phyloP scores from a whole-genome alignment of 2,329 filamentous ascomycete genomes.

The Hypoxylon sp. region DNA sequence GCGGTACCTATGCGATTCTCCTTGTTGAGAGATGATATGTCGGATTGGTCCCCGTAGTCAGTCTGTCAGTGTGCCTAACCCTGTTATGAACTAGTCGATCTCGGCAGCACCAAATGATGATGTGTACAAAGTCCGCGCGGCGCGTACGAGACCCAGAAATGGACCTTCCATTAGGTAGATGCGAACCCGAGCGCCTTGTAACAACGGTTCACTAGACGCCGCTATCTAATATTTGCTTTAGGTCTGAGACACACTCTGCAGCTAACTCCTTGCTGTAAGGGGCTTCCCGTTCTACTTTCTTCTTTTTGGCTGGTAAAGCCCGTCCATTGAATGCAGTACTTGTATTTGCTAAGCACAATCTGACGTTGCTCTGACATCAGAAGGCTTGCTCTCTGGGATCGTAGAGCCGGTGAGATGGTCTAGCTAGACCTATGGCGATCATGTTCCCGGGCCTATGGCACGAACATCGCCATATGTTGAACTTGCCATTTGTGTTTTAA shows the following conservation, averaged over 20 bases:
- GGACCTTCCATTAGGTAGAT: conserved; percentile 10
- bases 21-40: conserved; percentile 36
- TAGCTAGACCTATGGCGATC: conserved; percentile 32
- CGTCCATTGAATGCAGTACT: conserved; percentile 2
- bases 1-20: conserved; percentile 2
- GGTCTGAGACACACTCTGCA: conserved; percentile 28
- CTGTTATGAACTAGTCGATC: conserved; percentile 23
- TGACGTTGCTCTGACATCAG: conserved; percentile 30
- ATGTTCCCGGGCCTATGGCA: conserved; percentile 29
- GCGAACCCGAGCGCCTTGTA: conserved; percentile 18
- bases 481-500: conserved; percentile 21
- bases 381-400: conserved; percentile 17
- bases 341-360: neutral
- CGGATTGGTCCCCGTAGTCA: conserved; percentile 29
- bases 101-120: conserved; percentile 31
- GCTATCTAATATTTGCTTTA: conserved; percentile 5
- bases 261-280: neutral
- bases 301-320: neutral
- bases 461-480: conserved; percentile 11
- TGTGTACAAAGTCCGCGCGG: conserved; percentile 27
- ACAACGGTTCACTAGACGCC: neutral
- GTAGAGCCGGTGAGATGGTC: conserved; percentile 24
- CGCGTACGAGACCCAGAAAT: conserved; percentile 25
- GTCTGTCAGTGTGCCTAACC: conserved; percentile 9
- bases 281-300: conserved; percentile 7